Base-by-base conservation (phyloP, 345 rosid species). In the Rhodamnia rubescens region DNA sequence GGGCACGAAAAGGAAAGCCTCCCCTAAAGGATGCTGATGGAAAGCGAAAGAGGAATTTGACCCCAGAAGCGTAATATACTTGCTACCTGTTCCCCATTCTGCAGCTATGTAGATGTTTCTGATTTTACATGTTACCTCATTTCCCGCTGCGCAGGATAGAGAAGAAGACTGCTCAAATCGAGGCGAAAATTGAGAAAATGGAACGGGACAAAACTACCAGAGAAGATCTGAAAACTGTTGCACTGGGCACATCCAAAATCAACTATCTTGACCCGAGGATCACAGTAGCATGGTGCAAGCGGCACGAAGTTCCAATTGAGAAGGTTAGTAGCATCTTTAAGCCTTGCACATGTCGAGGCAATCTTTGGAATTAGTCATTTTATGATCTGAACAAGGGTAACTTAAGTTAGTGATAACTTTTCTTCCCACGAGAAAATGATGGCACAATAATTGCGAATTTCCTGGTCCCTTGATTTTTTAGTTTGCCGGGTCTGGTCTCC, bases 251-350 rank as follows among this genome's bases (percentile, higher is more conserved):
- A 2, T 97, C 99, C 81, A 98, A 96, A 87, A 95, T 97, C 86
- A 97, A 97, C 86, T 97, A 97, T 86, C 93, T 96, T 47, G 99
- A 97, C 90, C 99, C 99, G 74, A 92, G 99, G 92, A 97, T 97
- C 82, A 96, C 98, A 1, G 99, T 97, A 13, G 98, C 99, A 6
- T 97, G 99, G 99, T 97, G 99, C 93, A 97, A 97, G 90, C 93
- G 99, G 32, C 96, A 93, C 57, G 99, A 97, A 83, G 99, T 97
- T 87, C 98, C 99, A 57, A 97, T 97, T 24, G 99, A 97, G 87
- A 97, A 96, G 99, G 99, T 96, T 88, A 91, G 40, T 36, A 36
- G 40, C 3, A 36, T 44, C 59, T 52, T 27, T 6, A 29, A 55
- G 32, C 44, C n/a, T 15, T 52, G 42, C 47, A 53, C 58, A 53